Conservation (phyloP, 2,329 filamentous ascomycete species). For the Xylariaceae sp. region DNA sequence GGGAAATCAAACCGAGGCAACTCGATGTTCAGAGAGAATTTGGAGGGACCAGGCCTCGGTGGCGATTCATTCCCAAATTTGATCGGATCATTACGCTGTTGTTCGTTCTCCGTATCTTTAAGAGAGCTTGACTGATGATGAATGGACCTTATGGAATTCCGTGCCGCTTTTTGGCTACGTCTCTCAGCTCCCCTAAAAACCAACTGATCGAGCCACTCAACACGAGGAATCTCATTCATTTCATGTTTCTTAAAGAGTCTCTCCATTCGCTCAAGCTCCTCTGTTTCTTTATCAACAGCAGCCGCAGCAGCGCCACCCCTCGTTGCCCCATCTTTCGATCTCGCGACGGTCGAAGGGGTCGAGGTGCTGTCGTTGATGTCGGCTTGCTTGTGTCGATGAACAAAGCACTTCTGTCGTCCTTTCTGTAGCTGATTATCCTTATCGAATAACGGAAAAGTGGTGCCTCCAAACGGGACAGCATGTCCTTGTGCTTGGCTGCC, state of each 20-base stretch:
- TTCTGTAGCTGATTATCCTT: slow-evolving; percentile 86
- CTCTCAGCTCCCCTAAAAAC: slow-evolving; percentile 89
- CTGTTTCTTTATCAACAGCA: slow-evolving; percentile 61
- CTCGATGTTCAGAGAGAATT: slow-evolving; percentile 83
- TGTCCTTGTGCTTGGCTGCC: slow-evolving; percentile 65
- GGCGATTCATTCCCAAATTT: slow-evolving; percentile 41
- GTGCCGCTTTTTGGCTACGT: slow-evolving; percentile 59
- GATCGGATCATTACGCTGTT: slow-evolving; percentile 31
- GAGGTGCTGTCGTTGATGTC: slow-evolving; percentile 77
- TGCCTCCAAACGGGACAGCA: slow-evolving; percentile 87
- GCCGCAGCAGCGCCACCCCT: slow-evolving; percentile 41
- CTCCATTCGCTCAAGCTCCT: slow-evolving; percentile 85
- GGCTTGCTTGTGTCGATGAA: slow-evolving; percentile 76
- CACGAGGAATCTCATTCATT: slow-evolving; percentile 88
- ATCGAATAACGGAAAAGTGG: slow-evolving; percentile 88
- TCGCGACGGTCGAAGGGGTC: slow-evolving; percentile 65
- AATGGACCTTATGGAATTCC: slow-evolving; percentile 55
- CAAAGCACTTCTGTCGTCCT: slow-evolving; percentile 82
- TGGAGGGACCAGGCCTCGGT: slow-evolving; percentile 41
- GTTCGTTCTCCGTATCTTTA: slow-evolving; percentile 33
- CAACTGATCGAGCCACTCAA: slow-evolving; percentile 93
- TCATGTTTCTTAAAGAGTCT: slow-evolving; percentile 94
- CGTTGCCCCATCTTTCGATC: slow-evolving; percentile 47
- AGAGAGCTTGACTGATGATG: slow-evolving; percentile 41
- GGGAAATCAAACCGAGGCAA: slow-evolving; percentile 94